These are phyloP conservation scores for Raddia distichophylla DNA, from an alignment of 176 grass and related monocot species.

Conservation along the genomic window DNA sequence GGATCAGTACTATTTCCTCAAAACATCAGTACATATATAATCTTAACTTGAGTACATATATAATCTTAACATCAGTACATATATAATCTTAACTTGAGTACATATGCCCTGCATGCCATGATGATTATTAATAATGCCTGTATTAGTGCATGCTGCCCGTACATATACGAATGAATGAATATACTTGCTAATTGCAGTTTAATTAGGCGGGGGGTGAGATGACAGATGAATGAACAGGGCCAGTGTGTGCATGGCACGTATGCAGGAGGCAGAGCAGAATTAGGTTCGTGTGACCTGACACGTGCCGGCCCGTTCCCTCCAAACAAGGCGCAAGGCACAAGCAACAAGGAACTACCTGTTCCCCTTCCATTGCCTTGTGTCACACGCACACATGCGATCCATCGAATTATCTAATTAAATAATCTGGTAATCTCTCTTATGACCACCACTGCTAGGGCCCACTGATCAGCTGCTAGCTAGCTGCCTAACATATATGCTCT, in stretches of 20 bases:
- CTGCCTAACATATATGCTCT: no score
- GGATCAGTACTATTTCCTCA: no score
- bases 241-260: conserved; percentile 26
- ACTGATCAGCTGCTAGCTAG: no score
- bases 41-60: no score
- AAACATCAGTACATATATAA: no score
- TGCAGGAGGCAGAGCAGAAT: conserved; percentile 57
- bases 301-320: conserved; percentile 28
- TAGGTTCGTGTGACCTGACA: conserved; percentile 60
- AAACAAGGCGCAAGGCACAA: conserved; percentile 57
- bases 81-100: no score
- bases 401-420: no score
- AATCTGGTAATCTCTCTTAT: not conserved
- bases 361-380: not conserved
- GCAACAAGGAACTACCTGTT: conserved; percentile 50
- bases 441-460: no score
- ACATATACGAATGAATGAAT: no score
- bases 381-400: conserved; percentile 13
- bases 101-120: not conserved
- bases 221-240: not conserved
- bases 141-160: not conserved
- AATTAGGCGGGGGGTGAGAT: not conserved
- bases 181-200: not conserved
- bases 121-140: not conserved
- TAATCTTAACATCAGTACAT: no score